Conservation (phyloP, 73 alveolate species). For the Vitrella brassicaformis region DNA sequence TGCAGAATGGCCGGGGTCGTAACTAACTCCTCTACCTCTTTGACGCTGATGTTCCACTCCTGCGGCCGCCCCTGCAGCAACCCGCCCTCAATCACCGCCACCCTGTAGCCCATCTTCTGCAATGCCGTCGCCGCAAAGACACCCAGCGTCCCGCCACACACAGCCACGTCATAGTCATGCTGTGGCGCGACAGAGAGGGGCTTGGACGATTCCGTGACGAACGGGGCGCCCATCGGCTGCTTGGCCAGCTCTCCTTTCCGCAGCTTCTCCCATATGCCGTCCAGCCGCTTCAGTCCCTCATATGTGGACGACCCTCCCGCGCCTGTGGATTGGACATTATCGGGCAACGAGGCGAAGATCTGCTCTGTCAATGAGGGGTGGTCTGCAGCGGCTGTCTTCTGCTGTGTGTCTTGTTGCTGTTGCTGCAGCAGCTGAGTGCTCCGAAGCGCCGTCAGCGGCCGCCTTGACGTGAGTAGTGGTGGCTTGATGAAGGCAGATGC, state of each 20-base stretch:
- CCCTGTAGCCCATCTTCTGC: constrained; percentile 17
- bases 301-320: not conserved
- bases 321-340: not conserved
- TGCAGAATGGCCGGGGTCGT: not conserved
- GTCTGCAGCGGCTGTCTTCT: too few relatives aligned
- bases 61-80: constrained; percentile 18
- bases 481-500: too few relatives aligned
- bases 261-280: too few relatives aligned
- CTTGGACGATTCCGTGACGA: not conserved
- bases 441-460: too few relatives aligned
- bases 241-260: not conserved
- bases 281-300: not conserved
- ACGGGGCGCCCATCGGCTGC: not conserved
- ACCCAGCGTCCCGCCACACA: constrained; percentile 21
- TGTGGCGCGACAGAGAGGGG: not conserved
- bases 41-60: constrained; percentile 20
- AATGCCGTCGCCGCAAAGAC: not conserved
- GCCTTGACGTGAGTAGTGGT: too few relatives aligned
- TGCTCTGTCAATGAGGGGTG: not conserved
- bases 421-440: too few relatives aligned
- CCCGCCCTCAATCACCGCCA: constrained; percentile 26
- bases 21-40: constrained; percentile 11
- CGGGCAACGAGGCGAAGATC: not conserved
- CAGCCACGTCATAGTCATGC: constrained; percentile 15
- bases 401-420: too few relatives aligned